A percentile compares a stretch with the other conserved stretches of the same genome.
Conservation (phyloP, 2,329 filamentous ascomycete genomes). For the Lithohypha guttulata region DNA sequence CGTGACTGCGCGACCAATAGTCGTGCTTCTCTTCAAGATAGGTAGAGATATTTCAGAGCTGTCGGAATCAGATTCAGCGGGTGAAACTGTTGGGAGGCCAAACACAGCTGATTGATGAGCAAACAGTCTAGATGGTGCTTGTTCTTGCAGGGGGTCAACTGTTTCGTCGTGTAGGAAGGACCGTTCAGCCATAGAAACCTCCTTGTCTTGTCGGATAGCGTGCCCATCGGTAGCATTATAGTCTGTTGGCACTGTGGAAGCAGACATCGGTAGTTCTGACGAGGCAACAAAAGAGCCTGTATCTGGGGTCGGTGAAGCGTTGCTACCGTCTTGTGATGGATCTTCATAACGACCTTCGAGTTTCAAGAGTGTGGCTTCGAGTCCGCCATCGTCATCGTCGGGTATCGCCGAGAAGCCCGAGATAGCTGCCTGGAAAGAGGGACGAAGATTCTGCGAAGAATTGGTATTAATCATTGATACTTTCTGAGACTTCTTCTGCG, state of each 20-base stretch:
- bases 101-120: constrained; percentile 22
- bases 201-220: neutral
- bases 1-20: neutral
- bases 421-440: constrained; percentile 80
- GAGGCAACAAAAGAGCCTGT: neutral
- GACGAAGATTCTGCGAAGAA: constrained; percentile 46
- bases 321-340: constrained; percentile 25
- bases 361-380: constrained; percentile 86
- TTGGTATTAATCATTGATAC: constrained; percentile 39
- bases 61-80: constrained; percentile 47
- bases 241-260: neutral
- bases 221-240: neutral
- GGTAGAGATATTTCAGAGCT: constrained; percentile 70
- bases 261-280: neutral
- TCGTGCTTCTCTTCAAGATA: constrained; percentile 46
- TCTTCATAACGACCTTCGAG: constrained; percentile 76
- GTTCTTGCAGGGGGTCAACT: neutral
- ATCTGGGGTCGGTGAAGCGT: neutral
- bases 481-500: constrained; percentile 21
- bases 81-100: constrained; percentile 32
- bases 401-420: constrained; percentile 79
- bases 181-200: neutral
- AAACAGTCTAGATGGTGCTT: neutral
- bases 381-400: constrained; percentile 77
- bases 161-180: constrained; percentile 8